Conservation (phyloP, 2,329 filamentous ascomycete species). For the Cytospora schulzeri region DNA sequence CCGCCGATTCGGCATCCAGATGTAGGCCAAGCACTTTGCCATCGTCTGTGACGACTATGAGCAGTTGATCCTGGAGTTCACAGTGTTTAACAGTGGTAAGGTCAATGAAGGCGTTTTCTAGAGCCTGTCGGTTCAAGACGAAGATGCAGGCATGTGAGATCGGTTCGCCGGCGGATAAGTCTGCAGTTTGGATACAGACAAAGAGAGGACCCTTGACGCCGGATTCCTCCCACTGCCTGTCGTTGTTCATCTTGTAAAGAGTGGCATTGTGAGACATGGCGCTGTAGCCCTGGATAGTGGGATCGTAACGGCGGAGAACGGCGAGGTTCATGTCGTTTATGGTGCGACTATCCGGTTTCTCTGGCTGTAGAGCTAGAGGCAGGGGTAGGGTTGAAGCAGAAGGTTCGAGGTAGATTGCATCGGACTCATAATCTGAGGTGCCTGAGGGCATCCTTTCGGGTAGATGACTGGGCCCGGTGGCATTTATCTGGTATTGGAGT, state of each 20-base stretch:
- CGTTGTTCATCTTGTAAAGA: slow-evolving; percentile 75
- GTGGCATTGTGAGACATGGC: slow-evolving; percentile 84
- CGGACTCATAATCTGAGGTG: slow-evolving; percentile 67
- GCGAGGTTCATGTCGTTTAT: slow-evolving; percentile 86
- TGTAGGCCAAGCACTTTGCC: not conserved
- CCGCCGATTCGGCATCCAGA: not conserved
- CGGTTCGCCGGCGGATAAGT: slow-evolving; percentile 36
- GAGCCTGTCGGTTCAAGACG: slow-evolving; percentile 70
- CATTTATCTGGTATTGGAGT: slow-evolving; percentile 31
- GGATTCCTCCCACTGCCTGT: slow-evolving; percentile 79
- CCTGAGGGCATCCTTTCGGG: slow-evolving; percentile 20
- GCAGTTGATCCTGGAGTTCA: slow-evolving; percentile 43
- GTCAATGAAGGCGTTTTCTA: slow-evolving; percentile 71
- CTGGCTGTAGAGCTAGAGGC: slow-evolving; percentile 55
- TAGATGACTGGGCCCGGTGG: not conserved
- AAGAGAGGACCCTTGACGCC: slow-evolving; percentile 88
- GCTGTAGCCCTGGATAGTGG: slow-evolving; percentile 71
- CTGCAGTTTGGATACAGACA: slow-evolving; percentile 67
- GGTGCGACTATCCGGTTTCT: slow-evolving; percentile 57
- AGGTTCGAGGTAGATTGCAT: slow-evolving; percentile 53
- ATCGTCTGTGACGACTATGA: not conserved
- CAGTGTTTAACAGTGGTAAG: slow-evolving; percentile 63
- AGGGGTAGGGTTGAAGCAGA: slow-evolving; percentile 4
- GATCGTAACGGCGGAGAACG: slow-evolving; percentile 80
- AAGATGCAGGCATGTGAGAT: slow-evolving; percentile 61